Base-by-base conservation (phyloP, 805 yeast genomes). In the Myxozyma udenii region DNA sequence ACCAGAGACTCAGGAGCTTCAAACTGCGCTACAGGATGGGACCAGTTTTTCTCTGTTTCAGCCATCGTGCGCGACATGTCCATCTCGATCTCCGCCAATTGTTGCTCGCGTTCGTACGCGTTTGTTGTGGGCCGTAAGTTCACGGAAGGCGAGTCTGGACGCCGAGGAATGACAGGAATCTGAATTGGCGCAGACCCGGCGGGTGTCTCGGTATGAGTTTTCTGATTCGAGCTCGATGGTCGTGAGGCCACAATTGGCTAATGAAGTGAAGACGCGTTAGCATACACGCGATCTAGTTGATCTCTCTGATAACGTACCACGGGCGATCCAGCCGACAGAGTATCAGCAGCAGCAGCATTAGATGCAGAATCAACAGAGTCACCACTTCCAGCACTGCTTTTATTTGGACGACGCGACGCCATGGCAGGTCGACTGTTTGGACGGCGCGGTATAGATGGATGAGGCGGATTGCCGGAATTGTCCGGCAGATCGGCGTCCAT, bases 21-120 rank as follows among this genome's bases (percentile, higher is more conserved):
- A 4, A 36, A 36, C 12, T 28, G 26, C 7, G 11, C n/a, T 5
- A 21, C n/a, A 14, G 43, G n/a, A 4, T 18, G 22, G 12, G 22
- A 19, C 12, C 28, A 11, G 38, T 48, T 39, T 38, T 54, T 54
- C 21, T 40, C 46, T 3, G 48, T 50, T 47, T 55, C 59, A 3
- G 59, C 53, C 6, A 47, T 26, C n/a, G 59, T 55, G 16, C 56
- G 42, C 42, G 56, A 51, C 5, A 28, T 2, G 23, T 55, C 59
- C 49, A 55, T 48, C 40, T 50, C 52, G 24, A 47, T 24, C 47
- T 55, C 59, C 14, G 59, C 59, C 14, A 21, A 24, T 16, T 55
- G 56, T 50, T 55, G 59, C 28, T 32, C 42, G 24, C 30, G 46
- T 40, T 55, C 56, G 22, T 38, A 55, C 7, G 16, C 37, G 26